These are phyloP conservation scores for Solanum microdontum DNA, from an alignment of 257 asterid species.

Conservation along the genomic window DNA sequence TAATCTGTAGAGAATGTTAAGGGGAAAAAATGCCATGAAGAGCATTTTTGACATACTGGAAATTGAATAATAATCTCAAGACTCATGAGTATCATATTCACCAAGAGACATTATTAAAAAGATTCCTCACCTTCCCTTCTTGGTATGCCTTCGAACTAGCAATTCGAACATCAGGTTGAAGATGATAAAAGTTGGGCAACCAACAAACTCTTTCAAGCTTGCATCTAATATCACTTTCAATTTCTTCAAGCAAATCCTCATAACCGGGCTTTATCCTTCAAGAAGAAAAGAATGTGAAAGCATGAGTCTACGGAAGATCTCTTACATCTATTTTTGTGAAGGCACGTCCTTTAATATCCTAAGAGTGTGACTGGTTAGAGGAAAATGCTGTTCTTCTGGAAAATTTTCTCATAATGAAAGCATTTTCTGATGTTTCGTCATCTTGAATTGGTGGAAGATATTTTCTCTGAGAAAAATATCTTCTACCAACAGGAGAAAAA, in stretches of 20 bases:
- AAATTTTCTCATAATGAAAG: neutral
- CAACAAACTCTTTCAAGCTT: conserved; percentile 50
- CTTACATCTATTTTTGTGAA: neutral
- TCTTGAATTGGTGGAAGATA: neutral
- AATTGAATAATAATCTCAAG: neutral
- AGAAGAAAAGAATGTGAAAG: conserved; percentile 3
- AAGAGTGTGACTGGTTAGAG: too few relatives aligned
- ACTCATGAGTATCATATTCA: neutral
- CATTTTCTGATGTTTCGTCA: neutral
- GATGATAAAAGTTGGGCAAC: conserved; percentile 69
- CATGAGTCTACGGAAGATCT: neutral
- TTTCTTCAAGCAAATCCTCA: conserved; percentile 36
- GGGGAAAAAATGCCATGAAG: neutral
- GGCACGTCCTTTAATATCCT: neutral
- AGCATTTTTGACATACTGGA: neutral
- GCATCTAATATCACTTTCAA: conserved; percentile 57
- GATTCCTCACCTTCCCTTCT: conserved; percentile 58
- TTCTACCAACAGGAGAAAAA: neutral
- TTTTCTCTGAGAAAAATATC: neutral
- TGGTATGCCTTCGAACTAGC: conserved; percentile 70
- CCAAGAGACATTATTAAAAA: neutral
- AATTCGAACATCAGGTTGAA: conserved; percentile 57
- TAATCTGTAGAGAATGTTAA: neutral
- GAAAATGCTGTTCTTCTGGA: neutral
- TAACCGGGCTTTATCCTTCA: conserved; percentile 73